Conservation (phyloP, 768 basidiomycete species). For the Auriscalpium microsporum region DNA sequence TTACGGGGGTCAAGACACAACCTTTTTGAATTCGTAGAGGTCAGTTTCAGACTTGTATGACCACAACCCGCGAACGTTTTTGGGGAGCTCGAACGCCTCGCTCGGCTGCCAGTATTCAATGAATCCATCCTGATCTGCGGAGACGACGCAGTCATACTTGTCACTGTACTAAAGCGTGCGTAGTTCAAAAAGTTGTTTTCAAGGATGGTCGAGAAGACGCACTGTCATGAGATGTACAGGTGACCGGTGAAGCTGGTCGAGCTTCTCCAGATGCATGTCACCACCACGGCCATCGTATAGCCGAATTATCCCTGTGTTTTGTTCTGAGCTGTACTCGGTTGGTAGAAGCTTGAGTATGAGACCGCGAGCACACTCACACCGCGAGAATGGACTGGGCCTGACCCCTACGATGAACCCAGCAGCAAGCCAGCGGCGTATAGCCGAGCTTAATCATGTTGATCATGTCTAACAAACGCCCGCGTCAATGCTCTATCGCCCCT, state of each 20-base stretch:
- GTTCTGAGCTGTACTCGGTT: slow-evolving; percentile 58
- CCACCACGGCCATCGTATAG: slow-evolving; percentile 91
- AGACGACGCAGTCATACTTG: slow-evolving; percentile 83
- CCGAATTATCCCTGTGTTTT: slow-evolving; percentile 61
- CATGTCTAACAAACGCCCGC: slow-evolving; percentile 59
- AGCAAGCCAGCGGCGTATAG: slow-evolving; percentile 79
- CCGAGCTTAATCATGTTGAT: slow-evolving; percentile 94
- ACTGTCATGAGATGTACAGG: slow-evolving; percentile 88
- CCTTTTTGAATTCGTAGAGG: slow-evolving; percentile 98
- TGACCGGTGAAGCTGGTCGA: slow-evolving; percentile 73
- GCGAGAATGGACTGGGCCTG: slow-evolving; percentile 85
- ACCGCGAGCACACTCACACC: slow-evolving; percentile 45
- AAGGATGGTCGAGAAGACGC: background rate
- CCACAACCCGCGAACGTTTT: slow-evolving; percentile 75
- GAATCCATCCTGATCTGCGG: slow-evolving; percentile 91
- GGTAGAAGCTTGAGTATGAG: slow-evolving; percentile 5
- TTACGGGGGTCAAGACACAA: slow-evolving; percentile 19
- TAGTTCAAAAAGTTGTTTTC: background rate
- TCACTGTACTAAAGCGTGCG: slow-evolving; percentile 66
- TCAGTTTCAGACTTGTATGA: slow-evolving; percentile 86
- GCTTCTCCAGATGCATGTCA: slow-evolving; percentile 64
- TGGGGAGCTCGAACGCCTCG: slow-evolving; percentile 83
- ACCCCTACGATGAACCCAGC: slow-evolving; percentile 90
- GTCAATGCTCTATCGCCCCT: background rate
- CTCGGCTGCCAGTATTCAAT: slow-evolving; percentile 92